phyloP scores from a whole-genome alignment of 106 monocot species.

The Acanthochlamys bracteata region DNA sequence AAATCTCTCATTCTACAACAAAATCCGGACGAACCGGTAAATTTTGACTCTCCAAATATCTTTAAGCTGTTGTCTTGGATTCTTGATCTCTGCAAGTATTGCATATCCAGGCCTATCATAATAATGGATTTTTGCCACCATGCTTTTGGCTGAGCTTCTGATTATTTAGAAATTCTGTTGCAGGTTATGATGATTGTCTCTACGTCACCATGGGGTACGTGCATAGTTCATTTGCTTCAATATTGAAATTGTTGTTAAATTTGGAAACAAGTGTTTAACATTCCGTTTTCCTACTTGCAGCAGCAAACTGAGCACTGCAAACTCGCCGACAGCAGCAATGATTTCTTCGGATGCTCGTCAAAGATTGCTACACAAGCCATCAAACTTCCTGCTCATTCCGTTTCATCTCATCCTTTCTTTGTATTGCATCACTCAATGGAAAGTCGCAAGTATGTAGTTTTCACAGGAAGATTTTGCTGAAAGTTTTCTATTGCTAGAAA shows the following conservation, averaged over 20 bases:
- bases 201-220: constrained; percentile 43
- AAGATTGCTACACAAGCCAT: too few relatives aligned
- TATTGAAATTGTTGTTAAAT: too few relatives aligned
- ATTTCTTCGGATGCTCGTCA: constrained; percentile 2
- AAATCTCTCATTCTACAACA: too few relatives aligned
- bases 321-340: constrained; percentile 21
- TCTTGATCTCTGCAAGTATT: too few relatives aligned
- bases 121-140: too few relatives aligned
- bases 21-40: too few relatives aligned
- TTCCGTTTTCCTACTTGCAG: not conserved
- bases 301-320: constrained; percentile 35
- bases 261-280: not conserved
- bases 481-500: not conserved
- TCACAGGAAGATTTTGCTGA: not conserved
- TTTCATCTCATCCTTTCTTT: not conserved
- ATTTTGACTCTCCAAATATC: not conserved
- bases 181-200: constrained; percentile 50
- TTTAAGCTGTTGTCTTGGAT: not conserved
- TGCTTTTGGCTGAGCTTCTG: not conserved
- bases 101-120: too few relatives aligned
- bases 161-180: not conserved
- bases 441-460: not conserved
- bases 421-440: too few relatives aligned
- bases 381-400: not conserved
- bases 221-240: not conserved